Evolutionary conservation across 768 basidiomycete genomes (phyloP).

Genomic region (Boletus subparvulus): DNA sequence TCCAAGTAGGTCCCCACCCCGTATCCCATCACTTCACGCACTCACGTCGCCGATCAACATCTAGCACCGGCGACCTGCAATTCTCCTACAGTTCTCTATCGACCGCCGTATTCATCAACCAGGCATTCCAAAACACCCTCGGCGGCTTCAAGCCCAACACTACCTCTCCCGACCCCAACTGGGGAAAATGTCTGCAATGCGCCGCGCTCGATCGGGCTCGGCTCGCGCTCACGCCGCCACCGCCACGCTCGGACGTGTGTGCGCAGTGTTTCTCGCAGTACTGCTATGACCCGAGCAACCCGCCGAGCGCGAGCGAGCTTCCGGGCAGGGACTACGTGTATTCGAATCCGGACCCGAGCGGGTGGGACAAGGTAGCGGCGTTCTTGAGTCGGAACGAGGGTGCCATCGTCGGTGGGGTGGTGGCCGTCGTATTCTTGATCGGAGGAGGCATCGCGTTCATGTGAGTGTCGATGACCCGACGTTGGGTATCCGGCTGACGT

Average conservation of each 20-base stretch:
- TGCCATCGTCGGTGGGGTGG: conserved; percentile 46
- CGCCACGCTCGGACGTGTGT: conserved; percentile 45
- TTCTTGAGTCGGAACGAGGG: conserved; percentile 49
- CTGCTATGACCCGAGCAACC: conserved; percentile 59
- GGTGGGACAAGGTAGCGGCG: conserved; percentile 38
- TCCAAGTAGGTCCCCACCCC: conserved; percentile 49
- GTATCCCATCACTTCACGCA: background rate
- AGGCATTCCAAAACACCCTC: conserved; percentile 54
- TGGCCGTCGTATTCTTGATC: conserved; percentile 44
- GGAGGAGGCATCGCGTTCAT: conserved; percentile 35
- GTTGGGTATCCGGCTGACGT: background rate
- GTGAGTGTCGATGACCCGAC: conserved; percentile 23
- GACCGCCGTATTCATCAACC: conserved; percentile 57
- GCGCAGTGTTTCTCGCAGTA: conserved; percentile 62
- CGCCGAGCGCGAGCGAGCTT: conserved; percentile 47
- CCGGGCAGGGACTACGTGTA: conserved; percentile 44
- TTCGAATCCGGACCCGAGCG: conserved; percentile 55
- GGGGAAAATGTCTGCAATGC: conserved; percentile 59
- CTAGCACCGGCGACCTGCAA: conserved; percentile 56
- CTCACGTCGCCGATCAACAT: conserved; percentile 1
- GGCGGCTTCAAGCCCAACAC: conserved; percentile 62
- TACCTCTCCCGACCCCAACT: conserved; percentile 53
- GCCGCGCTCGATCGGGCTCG: conserved; percentile 60
- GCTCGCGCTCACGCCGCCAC: conserved; percentile 35
- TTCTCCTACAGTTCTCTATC: conserved; percentile 59